These are phyloP conservation scores for Tuber calosporum DNA, from an alignment of 495 filamentous ascomycete species.

Conservation along the genomic window DNA sequence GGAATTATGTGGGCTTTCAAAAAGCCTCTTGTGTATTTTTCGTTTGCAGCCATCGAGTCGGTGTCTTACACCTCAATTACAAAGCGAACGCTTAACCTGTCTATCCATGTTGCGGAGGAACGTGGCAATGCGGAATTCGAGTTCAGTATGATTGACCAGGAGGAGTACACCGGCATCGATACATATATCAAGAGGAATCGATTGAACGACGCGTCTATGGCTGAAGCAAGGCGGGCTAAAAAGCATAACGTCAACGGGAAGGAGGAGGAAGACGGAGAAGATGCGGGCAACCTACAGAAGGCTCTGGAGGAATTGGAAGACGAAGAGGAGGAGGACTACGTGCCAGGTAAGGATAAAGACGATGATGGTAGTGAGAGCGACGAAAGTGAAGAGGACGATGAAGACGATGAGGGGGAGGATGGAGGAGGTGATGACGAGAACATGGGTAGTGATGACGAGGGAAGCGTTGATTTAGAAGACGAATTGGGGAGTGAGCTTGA, in stretches of 20 bases:
- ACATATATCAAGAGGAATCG: slow-evolving; percentile 71
- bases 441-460: slow-evolving; percentile 46
- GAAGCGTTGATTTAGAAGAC: slow-evolving; percentile 38
- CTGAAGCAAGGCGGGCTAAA: slow-evolving; percentile 78
- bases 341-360: slow-evolving; percentile 67
- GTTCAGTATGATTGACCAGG: slow-evolving; percentile 81
- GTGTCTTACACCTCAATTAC: slow-evolving; percentile 85
- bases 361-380: slow-evolving; percentile 60
- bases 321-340: slow-evolving; percentile 84
- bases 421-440: slow-evolving; percentile 46
- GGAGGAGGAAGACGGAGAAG: slow-evolving; percentile 50
- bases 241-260: slow-evolving; percentile 58
- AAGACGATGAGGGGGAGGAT: slow-evolving; percentile 48
- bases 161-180: slow-evolving; percentile 76
- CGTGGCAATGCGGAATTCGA: slow-evolving; percentile 58
- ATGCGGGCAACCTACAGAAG: slow-evolving; percentile 55
- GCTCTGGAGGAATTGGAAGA: slow-evolving; percentile 70
- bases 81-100: slow-evolving; percentile 89
- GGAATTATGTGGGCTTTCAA: slow-evolving; percentile 94
- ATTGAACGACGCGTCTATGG: slow-evolving; percentile 86
- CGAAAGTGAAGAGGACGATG: slow-evolving; percentile 44
- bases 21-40: slow-evolving; percentile 82
- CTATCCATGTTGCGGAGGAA: slow-evolving; percentile 53
- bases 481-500: slow-evolving; percentile 42
- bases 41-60: slow-evolving; percentile 67